phyloP scores from a whole-genome alignment of 2,329 filamentous ascomycete genomes.

The Acarospora socialis region DNA sequence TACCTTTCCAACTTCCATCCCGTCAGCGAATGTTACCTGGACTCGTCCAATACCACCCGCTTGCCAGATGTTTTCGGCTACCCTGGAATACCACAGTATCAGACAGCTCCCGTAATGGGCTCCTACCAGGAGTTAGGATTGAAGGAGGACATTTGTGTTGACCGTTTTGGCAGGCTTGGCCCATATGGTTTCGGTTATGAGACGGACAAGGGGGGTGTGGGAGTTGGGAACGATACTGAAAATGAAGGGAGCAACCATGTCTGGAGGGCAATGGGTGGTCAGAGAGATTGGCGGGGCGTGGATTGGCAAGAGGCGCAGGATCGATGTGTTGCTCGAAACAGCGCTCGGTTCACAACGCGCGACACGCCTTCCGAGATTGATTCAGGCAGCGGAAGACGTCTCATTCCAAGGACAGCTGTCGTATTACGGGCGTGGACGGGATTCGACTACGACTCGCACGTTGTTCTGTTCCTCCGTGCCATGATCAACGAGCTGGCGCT shows the following conservation, averaged over 20 bases:
- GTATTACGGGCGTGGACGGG: conserved; percentile 73
- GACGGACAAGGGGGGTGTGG: neutral
- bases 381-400: conserved; percentile 1
- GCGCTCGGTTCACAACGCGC: conserved; percentile 38
- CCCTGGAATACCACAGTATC: too few species aligned
- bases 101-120: conserved; percentile 47
- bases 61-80: too few species aligned
- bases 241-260: too few species aligned
- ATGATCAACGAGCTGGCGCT: conserved; percentile 71
- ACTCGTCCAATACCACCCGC: too few species aligned
- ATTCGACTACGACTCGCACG: conserved; percentile 64
- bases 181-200: conserved; percentile 31
- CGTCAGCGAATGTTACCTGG: too few species aligned
- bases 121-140: conserved; percentile 47
- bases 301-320: conserved; percentile 59
- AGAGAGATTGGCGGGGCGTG: conserved; percentile 53
- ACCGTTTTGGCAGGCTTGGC: conserved; percentile 55
- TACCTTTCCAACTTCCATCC: too few species aligned
- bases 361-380: conserved; percentile 9
- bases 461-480: conserved; percentile 67
- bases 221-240: conserved; percentile 14
- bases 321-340: conserved; percentile 51
- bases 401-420: conserved; percentile 49
- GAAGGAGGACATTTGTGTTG: conserved; percentile 51
- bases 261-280: too few species aligned